Evolutionary conservation across 2,329 filamentous ascomycete genomes (phyloP), one percentile per base, ranked within the genome.

Genomic region (Fusarium redolens): DNA sequence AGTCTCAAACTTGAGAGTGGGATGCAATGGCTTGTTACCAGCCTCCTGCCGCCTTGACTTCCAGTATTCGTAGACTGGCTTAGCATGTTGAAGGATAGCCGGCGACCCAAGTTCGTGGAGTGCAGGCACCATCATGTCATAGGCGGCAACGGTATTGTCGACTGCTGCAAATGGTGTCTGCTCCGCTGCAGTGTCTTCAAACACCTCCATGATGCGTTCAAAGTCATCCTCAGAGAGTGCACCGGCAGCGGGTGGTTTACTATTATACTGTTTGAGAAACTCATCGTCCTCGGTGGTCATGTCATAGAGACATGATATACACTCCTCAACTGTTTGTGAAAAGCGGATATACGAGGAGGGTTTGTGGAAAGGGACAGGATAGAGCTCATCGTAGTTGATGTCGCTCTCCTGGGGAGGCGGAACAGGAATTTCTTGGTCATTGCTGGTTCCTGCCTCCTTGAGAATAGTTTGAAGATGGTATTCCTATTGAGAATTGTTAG

Each of bases 311-410:
- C 92, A 93, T 78, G 93, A 93, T 79, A 94, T 92, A 78, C 93
- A 97, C 83, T 99, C 96, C 84, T 99, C 96, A 69, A 99, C 96
- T 5, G 96, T 99, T 75, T 97, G 96, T 73, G 96, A 98, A 85
- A 97, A 98, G 74, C 96, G 94, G 81, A 99, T 97, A 83, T 98
- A 98, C 69, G 95, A 96, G 69, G 92, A 91, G 58, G 96, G 95
- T 82, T 97, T 92, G 78, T 91, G 89, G 83, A 96, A 98, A 65
- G 87, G 86, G 73, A 89, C 90, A 55, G 92, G 90, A 81, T 98
- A 98, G 77, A 98, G 89, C 78, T 92, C 90, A 83, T 97, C 94
- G 91, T 98, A 99, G 83, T 94, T 90, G 83, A 96, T 84, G 74
- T 87, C 84, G 77, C 88, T 91, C 83, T 90, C 86, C 79, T 90